Conservation (phyloP, 768 basidiomycete genomes). For the Auricularia sp. region DNA sequence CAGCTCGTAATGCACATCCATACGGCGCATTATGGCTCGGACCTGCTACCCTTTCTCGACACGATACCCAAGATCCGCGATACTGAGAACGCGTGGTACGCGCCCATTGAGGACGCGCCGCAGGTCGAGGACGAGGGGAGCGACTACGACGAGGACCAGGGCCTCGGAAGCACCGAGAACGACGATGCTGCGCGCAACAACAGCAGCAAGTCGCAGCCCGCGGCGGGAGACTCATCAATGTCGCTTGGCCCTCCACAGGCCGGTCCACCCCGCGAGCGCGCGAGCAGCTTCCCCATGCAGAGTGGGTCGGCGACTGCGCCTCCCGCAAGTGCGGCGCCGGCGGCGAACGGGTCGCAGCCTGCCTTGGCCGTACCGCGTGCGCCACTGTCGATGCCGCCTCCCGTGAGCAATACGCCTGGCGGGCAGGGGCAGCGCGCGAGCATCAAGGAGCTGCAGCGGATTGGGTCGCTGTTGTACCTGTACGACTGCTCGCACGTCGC, state of each 20-base stretch:
- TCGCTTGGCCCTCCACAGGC: neutral
- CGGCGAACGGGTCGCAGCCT: neutral
- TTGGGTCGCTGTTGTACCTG: slow-evolving; percentile 47
- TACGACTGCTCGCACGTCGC: slow-evolving; percentile 63
- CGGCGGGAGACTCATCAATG: neutral
- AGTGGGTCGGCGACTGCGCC: slow-evolving; percentile 5
- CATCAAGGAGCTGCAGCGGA: slow-evolving; percentile 50
- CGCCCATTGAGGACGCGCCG: slow-evolving; percentile 47
- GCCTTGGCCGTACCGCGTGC: neutral
- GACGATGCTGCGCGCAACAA: neutral
- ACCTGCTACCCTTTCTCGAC: slow-evolving; percentile 74
- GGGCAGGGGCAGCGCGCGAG: slow-evolving; percentile 33
- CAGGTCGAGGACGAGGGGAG: slow-evolving; percentile 56
- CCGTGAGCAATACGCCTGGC: neutral
- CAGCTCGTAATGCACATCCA: slow-evolving; percentile 73
- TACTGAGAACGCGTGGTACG: slow-evolving; percentile 64
- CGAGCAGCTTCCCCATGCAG: slow-evolving; percentile 8
- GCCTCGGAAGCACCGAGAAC: slow-evolving; percentile 6
- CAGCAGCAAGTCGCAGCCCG: neutral
- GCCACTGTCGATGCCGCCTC: neutral
- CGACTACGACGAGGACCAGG: slow-evolving; percentile 45
- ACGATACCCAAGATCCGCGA: slow-evolving; percentile 53
- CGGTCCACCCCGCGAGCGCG: slow-evolving; percentile 4
- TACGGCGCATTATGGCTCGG: slow-evolving; percentile 75
- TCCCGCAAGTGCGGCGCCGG: neutral